Percentiles rank a stretch among this genome's conserved stretches.
phyloP scores from a whole-genome alignment of 768 basidiomycete genomes.

The Suillus ampliporus region DNA sequence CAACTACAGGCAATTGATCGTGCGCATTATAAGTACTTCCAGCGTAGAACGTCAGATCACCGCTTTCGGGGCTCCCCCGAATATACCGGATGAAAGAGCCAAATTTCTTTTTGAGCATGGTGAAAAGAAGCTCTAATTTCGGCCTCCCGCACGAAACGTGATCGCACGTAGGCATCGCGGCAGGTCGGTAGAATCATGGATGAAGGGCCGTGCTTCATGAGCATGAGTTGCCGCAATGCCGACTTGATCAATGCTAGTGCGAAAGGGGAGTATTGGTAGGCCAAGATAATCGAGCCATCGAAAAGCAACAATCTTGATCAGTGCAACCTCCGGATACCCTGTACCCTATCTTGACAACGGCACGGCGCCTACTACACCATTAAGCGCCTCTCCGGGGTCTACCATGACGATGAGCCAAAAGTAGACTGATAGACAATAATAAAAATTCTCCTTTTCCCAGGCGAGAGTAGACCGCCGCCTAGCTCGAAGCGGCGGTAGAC shows the following conservation, averaged over 20 bases:
- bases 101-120: slow-evolving; percentile 16
- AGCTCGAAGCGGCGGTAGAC: neutral
- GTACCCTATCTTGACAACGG: neutral
- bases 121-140: slow-evolving; percentile 11
- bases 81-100: slow-evolving; percentile 28
- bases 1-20: slow-evolving; percentile 19
- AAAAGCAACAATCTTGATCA: neutral
- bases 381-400: neutral
- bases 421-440: neutral
- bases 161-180: slow-evolving; percentile 5
- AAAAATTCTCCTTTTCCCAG: neutral
- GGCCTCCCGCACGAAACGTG: neutral
- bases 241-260: neutral
- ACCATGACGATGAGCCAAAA: neutral
- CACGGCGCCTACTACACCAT: neutral
- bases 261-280: neutral
- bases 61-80: slow-evolving; percentile 29
- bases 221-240: neutral
- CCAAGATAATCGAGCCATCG: neutral
- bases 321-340: neutral
- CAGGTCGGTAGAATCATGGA: neutral
- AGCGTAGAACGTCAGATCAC: slow-evolving; percentile 25
- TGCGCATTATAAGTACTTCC: slow-evolving; percentile 25
- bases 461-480: neutral
- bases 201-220: neutral